Base-by-base conservation (phyloP, 345 rosid genomes). In the Eucalyptus regnans region DNA sequence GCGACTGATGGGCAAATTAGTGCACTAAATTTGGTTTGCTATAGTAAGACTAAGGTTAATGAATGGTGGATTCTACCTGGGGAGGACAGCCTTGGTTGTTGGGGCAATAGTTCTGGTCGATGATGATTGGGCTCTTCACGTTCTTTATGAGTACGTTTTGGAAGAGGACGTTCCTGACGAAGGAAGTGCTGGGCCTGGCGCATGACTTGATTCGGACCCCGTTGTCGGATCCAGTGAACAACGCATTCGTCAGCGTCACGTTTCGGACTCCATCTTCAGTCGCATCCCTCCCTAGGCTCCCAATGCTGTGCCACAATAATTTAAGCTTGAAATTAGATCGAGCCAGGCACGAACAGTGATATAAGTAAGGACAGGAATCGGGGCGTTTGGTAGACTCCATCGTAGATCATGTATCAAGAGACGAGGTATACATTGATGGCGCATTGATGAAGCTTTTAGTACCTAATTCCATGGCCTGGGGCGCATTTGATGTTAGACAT, bases 401-500 rank as follows among this genome's bases (percentile, higher is more conserved):
- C 62, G 27, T 56, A 56, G 62, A 56, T 68, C 41, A n/a, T 5
- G 29, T n/a, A 44, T 31, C 12, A 62, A 46, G 43, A 46, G 43
- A 29, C 48, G 81, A 86, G 17, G 27, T 31, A 46, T 56, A 9
- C 27, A 84, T 7, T 25, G 16, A 84, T 12, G 52, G 86, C 16
- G 31, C 11, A 5, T 9, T 14, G 41, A n/a, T 27, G 86, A 48
- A 50, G 56, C 54, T 33, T 56, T 85, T 15, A 7, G 83, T 88
- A 93, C 93, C 95, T 93, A 44, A 94, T 87, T 11, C 95, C 96
- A 58, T 94, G 96, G 29, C 96, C 95, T 13, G 93, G 96, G 64
- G 93, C 93, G 80, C 95, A 94, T 16, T 88, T 86, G 86, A 89
- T 87, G 76, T 54, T 86, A 29, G 50, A 87, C 90, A 92, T 92